A percentile compares a stretch with the other conserved stretches of the same genome.
Conservation (phyloP, 495 filamentous ascomycete genomes). For the Aspergillus diversus region DNA sequence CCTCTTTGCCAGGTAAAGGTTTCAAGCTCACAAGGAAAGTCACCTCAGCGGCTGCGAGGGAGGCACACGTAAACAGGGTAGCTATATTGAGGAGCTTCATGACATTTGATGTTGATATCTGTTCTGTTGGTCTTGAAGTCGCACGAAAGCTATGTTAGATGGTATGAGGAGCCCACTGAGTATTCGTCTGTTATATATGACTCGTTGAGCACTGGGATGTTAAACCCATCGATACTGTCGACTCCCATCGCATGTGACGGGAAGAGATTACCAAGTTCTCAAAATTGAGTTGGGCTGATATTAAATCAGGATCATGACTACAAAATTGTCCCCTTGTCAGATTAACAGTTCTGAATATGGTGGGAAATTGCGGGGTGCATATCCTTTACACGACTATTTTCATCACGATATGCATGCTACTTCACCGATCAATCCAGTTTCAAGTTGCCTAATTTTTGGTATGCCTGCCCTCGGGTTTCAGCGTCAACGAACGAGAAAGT, state of each 20-base stretch:
- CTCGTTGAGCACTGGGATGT: not conserved
- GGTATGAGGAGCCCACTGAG: not conserved
- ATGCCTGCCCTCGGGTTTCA: not conserved
- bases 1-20: constrained; percentile 3
- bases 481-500: no score
- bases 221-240: not conserved
- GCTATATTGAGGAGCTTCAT: constrained; percentile 2
- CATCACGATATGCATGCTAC: not conserved
- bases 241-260: not conserved
- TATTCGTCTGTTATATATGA: not conserved
- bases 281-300: not conserved
- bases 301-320: not conserved
- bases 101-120: not conserved
- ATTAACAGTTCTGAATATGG: not conserved
- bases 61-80: not conserved
- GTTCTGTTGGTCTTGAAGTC: not conserved
- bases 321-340: not conserved
- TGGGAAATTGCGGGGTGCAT: not conserved
- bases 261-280: not conserved
- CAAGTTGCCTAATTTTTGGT: not conserved
- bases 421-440: no score
- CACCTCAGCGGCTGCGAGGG: not conserved
- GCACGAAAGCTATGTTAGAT: not conserved
- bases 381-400: not conserved
- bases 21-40: constrained; percentile 11